phyloP scores from a whole-genome alignment of 192 early-diverging fungal species.

The Dissophora globulifera region DNA sequence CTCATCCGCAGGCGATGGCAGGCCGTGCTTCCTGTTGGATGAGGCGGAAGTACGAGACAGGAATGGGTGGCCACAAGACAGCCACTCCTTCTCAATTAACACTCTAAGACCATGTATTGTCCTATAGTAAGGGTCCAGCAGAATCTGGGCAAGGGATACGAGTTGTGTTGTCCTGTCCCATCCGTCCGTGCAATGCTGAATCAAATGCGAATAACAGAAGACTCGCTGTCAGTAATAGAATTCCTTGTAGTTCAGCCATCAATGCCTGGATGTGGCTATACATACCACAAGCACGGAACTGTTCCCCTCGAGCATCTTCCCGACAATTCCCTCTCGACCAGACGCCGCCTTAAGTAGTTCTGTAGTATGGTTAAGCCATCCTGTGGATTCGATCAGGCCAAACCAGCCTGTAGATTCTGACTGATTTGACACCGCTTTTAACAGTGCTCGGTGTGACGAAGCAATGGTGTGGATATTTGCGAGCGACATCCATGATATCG shows the following conservation, averaged over 20 bases:
- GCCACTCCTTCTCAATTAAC: slow-evolving; percentile 59
- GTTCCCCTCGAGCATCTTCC: slow-evolving; percentile 44
- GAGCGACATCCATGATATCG: slow-evolving; percentile 42
- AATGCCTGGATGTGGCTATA: not conserved
- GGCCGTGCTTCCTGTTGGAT: slow-evolving; percentile 9
- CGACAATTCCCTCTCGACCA: slow-evolving; percentile 51
- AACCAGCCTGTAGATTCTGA: slow-evolving; percentile 52
- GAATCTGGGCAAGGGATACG: slow-evolving; percentile 54
- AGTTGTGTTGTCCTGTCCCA: slow-evolving; percentile 61
- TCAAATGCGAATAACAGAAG: not conserved
- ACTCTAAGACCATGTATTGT: slow-evolving; percentile 53
- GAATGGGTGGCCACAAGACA: slow-evolving; percentile 55
- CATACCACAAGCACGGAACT: slow-evolving; percentile 55
- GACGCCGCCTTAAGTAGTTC: slow-evolving; percentile 53
- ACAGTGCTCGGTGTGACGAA: slow-evolving; percentile 31
- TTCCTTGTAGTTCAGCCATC: no score
- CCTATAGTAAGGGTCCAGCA: slow-evolving; percentile 55
- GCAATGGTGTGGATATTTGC: slow-evolving; percentile 54
- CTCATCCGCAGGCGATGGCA: not conserved
- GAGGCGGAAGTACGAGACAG: slow-evolving; percentile 31
- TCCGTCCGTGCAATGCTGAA: slow-evolving; percentile 60
- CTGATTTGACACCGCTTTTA: slow-evolving; percentile 44
- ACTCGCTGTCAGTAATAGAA: no score
- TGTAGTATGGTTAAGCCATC: slow-evolving; percentile 54
- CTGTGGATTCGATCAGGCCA: slow-evolving; percentile 49